Evolutionary conservation across 805 yeast genomes (phyloP).

Genomic region (Saccharomycopsis malanga): DNA sequence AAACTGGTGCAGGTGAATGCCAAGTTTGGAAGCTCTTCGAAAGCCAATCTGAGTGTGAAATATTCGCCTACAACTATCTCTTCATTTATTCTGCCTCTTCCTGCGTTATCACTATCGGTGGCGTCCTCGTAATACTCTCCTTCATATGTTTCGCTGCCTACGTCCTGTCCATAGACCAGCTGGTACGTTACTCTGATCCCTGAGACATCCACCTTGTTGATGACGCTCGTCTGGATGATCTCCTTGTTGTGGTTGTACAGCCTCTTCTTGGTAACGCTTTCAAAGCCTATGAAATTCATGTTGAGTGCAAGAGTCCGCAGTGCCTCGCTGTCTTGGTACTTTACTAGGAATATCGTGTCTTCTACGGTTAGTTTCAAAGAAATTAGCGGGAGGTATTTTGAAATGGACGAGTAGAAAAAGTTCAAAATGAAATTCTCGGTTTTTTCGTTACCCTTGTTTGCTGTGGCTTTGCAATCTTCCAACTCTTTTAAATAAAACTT

Average conservation of each 20-base stretch:
- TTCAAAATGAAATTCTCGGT: constrained; percentile 8
- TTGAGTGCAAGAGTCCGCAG: constrained; percentile 27
- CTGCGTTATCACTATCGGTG: not conserved
- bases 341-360: constrained; percentile 33
- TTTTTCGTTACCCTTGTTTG: not conserved
- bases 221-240: constrained; percentile 20
- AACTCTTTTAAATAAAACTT: constrained; percentile 26
- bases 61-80: constrained; percentile 15
- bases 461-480: constrained; percentile 13
- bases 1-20: constrained; percentile 22
- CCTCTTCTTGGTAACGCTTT: constrained; percentile 16
- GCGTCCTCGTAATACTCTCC: not conserved
- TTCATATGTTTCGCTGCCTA: not conserved
- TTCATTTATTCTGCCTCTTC: constrained; percentile 3
- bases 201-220: constrained; percentile 24
- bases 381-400: constrained; percentile 30
- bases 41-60: constrained; percentile 6
- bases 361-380: constrained; percentile 34
- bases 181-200: constrained; percentile 17
- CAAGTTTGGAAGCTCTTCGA: constrained; percentile 25
- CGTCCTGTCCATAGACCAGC: not conserved
- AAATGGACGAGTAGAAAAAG: constrained; percentile 22
- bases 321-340: constrained; percentile 27
- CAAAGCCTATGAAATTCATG: constrained; percentile 16
- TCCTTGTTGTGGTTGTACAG: constrained; percentile 22